phyloP scores from a whole-genome alignment of 192 early-diverging fungal species.

The Phycomyces nitens region DNA sequence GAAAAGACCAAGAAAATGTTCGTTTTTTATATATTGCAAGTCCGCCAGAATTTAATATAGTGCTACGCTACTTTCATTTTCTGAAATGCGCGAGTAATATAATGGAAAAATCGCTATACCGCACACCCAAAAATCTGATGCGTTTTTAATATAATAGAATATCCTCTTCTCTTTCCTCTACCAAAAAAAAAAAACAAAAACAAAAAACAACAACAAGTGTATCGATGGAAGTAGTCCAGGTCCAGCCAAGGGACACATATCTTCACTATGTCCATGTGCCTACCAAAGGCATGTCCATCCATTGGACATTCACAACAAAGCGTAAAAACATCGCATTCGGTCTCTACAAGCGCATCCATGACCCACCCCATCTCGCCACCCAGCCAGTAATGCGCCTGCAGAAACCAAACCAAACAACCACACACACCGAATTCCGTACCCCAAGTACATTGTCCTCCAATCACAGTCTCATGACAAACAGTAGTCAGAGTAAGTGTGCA shows the following conservation, averaged over 20 bases:
- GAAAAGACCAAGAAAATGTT: too few relatives aligned
- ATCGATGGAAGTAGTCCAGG: conserved; percentile 72
- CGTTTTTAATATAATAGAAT: too few relatives aligned
- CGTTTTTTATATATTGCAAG: too few relatives aligned
- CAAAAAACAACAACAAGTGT: conserved; percentile 1
- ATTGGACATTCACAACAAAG: conserved; percentile 88
- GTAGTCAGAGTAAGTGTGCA: conserved; percentile 3
- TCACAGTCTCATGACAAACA: not conserved
- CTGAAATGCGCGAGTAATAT: too few relatives aligned
- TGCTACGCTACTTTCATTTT: too few relatives aligned
- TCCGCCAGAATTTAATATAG: too few relatives aligned
- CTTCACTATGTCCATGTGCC: conserved; percentile 77
- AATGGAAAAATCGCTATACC: too few relatives aligned
- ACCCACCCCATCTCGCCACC: conserved; percentile 1
- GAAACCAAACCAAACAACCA: not conserved
- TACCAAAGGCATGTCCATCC: conserved; percentile 68
- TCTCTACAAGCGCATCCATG: conserved; percentile 47
- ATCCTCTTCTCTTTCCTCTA: not conserved
- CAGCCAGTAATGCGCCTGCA: not conserved
- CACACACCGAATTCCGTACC: not conserved
- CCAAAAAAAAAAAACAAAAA: conserved; percentile 8
- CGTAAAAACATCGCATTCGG: conserved; percentile 91
- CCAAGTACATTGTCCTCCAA: not conserved
- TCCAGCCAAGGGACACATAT: conserved; percentile 71
- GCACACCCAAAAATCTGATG: too few relatives aligned